Conservation (phyloP, 805 yeast species). For the Saccharomyces kudriavzevii region DNA sequence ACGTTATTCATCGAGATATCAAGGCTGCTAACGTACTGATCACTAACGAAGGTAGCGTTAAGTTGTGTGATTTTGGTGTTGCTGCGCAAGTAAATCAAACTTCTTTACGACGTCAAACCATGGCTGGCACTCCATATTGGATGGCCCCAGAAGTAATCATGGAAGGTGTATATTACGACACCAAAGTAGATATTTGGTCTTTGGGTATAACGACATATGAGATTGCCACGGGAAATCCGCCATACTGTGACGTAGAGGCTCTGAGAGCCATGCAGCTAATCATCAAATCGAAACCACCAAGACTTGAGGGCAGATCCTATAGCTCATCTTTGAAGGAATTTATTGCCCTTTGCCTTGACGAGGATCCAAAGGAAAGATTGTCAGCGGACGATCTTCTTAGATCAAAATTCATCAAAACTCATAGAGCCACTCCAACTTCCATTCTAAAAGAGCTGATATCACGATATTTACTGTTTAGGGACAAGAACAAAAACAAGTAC, state of each 20-base stretch:
- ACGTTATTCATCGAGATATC: constrained; percentile 91
- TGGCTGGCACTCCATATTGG: constrained; percentile 97
- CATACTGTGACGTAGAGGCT: constrained; percentile 92
- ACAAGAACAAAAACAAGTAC: constrained; percentile 44
- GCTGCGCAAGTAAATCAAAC: constrained; percentile 85
- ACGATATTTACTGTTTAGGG: constrained; percentile 70
- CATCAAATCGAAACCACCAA: constrained; percentile 87
- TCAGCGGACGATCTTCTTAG: constrained; percentile 77
- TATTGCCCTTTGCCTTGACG: constrained; percentile 87
- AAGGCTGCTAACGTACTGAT: constrained; percentile 94
- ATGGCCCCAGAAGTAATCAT: constrained; percentile 98
- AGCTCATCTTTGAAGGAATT: constrained; percentile 72
- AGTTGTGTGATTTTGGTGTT: constrained; percentile 95
- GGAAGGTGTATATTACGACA: constrained; percentile 81
- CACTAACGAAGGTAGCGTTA: constrained; percentile 80
- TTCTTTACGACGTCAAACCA: constrained; percentile 75
- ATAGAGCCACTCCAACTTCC: constrained; percentile 52
- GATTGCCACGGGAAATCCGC: constrained; percentile 95
- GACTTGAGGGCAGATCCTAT: constrained; percentile 84
- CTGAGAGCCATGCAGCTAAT: constrained; percentile 90
- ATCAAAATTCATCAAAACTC: constrained; percentile 59
- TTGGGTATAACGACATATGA: constrained; percentile 90
- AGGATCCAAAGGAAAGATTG: constrained; percentile 82
- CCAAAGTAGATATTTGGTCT: constrained; percentile 96
- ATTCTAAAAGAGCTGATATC: constrained; percentile 67